Conservation (phyloP, 768 basidiomycete genomes). For the Myochromella boudieri region DNA sequence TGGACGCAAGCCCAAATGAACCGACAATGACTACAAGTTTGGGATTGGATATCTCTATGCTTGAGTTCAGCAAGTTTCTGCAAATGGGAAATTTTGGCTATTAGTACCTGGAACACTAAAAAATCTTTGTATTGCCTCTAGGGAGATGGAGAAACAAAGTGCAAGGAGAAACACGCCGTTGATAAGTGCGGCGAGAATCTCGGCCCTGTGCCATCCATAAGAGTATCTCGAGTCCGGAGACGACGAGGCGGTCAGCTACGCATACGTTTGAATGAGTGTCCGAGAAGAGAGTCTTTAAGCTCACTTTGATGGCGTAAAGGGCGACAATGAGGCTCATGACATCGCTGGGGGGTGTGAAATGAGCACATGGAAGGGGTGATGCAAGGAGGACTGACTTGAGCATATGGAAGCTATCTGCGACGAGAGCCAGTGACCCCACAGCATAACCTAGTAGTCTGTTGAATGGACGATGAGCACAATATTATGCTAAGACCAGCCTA, state of each 20-base stretch:
- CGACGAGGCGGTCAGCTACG: slow-evolving; percentile 62
- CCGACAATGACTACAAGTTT: slow-evolving; percentile 90
- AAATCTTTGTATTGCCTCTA: slow-evolving; percentile 92
- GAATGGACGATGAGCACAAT: slow-evolving; percentile 7
- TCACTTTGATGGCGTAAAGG: slow-evolving; percentile 88
- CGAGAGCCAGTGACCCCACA: slow-evolving; percentile 92
- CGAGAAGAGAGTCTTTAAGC: slow-evolving; percentile 9
- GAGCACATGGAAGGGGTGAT: too few species aligned
- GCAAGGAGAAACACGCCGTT: slow-evolving; percentile 98
- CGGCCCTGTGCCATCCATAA: slow-evolving; percentile 99
- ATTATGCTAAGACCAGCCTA: slow-evolving; percentile 29
- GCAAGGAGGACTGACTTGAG: slow-evolving; percentile 87
- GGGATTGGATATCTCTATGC: slow-evolving; percentile 84
- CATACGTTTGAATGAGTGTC: slow-evolving; percentile 4
- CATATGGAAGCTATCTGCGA: slow-evolving; percentile 99
- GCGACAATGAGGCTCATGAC: slow-evolving; percentile 95
- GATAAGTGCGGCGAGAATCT: slow-evolving; percentile 90
- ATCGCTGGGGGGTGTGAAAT: slow-evolving; percentile 75
- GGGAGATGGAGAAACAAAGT: slow-evolving; percentile 91
- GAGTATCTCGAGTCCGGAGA: slow-evolving; percentile 77
- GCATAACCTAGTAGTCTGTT: slow-evolving; percentile 67
- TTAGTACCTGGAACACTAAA: slow-evolving; percentile 79
- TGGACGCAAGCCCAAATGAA: slow-evolving; percentile 83
- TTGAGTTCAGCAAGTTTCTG: slow-evolving; percentile 9
- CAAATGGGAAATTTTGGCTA: slow-evolving; percentile 7